Percentiles rank a stretch among this genome's conserved stretches.
These are phyloP conservation scores for Celoporthe dispersa DNA, from an alignment of 2,329 filamentous ascomycete genomes.

Conservation along the genomic window DNA sequence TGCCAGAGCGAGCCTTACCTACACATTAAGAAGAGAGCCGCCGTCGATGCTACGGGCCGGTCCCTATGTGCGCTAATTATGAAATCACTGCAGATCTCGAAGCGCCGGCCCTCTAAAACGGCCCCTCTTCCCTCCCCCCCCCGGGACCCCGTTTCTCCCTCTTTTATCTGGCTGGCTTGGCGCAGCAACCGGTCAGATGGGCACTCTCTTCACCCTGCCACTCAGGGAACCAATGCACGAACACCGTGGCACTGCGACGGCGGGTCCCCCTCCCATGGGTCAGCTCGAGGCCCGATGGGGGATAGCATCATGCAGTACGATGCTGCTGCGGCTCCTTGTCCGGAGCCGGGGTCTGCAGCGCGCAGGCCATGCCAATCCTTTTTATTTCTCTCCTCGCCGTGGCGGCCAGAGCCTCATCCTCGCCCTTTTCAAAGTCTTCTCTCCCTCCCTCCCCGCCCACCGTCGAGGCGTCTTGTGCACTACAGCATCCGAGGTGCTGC, in stretches of 20 bases:
- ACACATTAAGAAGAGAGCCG: no score
- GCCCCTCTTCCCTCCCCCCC: no score
- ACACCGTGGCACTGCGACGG: constrained; percentile 9
- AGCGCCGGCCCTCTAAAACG: no score
- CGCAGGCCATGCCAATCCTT: not conserved
- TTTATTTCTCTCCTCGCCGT: not conserved
- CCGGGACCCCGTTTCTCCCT: not conserved
- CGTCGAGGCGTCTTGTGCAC: not conserved
- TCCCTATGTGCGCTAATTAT: no score
- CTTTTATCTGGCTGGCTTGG: not conserved
- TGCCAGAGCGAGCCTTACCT: no score
- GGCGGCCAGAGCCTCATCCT: constrained; percentile 17
- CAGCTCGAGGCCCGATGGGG: constrained; percentile 23
- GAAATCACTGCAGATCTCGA: no score
- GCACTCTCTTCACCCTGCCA: not conserved
- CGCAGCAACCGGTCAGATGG: not conserved
- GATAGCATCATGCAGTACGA: constrained; percentile 27
- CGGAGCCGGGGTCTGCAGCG: not conserved
- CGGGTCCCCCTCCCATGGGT: not conserved
- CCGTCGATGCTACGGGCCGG: no score
- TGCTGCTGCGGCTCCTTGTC: constrained; percentile 20
- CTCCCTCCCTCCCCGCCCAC: not conserved
- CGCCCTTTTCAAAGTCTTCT: not conserved
- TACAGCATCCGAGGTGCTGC: not conserved
- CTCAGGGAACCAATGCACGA: constrained; percentile 2